Conservation (phyloP, 345 rosid genomes). For the Camelina neglecta region DNA sequence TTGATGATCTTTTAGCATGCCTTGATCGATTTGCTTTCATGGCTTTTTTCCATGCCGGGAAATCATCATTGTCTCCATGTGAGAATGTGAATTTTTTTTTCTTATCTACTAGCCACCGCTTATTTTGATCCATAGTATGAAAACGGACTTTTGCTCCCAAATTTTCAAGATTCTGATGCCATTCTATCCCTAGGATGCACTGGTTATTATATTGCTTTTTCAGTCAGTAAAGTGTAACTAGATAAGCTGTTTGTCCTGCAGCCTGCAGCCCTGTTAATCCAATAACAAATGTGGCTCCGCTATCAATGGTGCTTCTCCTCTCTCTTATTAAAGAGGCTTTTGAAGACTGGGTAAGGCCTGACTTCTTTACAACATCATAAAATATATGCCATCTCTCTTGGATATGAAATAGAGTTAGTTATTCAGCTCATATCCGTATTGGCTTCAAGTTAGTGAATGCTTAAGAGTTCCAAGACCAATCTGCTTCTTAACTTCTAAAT, state of each 20-base stretch:
- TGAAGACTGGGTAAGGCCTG: constrained; percentile 87
- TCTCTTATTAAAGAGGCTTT: constrained; percentile 98
- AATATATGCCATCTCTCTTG: constrained; percentile 20
- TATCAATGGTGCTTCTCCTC: constrained; percentile 90
- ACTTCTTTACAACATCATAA: constrained; percentile 9
- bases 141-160: too few relatives aligned
- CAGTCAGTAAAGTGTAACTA: constrained; percentile 7
- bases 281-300: constrained; percentile 87
- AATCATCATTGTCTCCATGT: too few relatives aligned
- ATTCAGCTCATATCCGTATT: neutral
- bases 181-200: too few relatives aligned
- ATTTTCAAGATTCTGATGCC: too few relatives aligned
- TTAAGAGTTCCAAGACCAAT: constrained; percentile 13
- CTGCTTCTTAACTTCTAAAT: constrained; percentile 16
- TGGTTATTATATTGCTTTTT: too few relatives aligned
- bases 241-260: constrained; percentile 22
- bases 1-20: too few relatives aligned
- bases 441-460: constrained; percentile 12
- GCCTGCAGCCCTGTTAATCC: constrained; percentile 97
- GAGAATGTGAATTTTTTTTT: too few relatives aligned
- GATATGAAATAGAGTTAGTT: neutral
- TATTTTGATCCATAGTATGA: too few relatives aligned
- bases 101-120: too few relatives aligned
- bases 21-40: too few relatives aligned
- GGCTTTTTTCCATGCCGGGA: too few relatives aligned